Conservation (phyloP, 176 grass and related monocot species). For the Eremochloa ophiuroides region DNA sequence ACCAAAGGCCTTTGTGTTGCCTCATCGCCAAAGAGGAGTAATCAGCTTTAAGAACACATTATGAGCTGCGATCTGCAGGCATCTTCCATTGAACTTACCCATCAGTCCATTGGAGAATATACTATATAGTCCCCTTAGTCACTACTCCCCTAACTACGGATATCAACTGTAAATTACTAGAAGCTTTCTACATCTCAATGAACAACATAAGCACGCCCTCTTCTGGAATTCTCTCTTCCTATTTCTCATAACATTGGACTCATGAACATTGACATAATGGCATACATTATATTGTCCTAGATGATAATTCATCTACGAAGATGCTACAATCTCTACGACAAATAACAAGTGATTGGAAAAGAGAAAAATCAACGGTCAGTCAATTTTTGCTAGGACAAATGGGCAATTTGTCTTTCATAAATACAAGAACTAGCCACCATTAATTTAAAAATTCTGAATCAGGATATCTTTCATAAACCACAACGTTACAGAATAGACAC, state of each 20-base stretch:
- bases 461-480: background rate
- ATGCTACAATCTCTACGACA: background rate
- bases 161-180: background rate
- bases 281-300: background rate
- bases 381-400: background rate
- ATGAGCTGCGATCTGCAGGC: background rate
- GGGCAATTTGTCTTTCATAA: background rate
- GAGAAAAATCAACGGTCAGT: background rate
- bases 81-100: constrained; percentile 3
- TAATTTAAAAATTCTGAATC: background rate
- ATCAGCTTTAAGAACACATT: background rate
- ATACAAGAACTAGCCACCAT: background rate
- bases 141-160: background rate
- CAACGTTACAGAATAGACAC: background rate
- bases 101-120: background rate
- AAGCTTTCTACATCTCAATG: background rate
- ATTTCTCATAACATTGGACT: background rate
- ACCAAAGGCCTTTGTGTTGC: background rate
- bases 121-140: background rate
- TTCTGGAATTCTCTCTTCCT: constrained; percentile 17
- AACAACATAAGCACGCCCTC: background rate
- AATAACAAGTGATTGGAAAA: background rate
- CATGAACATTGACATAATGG: background rate
- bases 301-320: background rate
- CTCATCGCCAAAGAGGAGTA: background rate